Conservation (phyloP, 805 yeast species). For the Pichia membranifaciens region DNA sequence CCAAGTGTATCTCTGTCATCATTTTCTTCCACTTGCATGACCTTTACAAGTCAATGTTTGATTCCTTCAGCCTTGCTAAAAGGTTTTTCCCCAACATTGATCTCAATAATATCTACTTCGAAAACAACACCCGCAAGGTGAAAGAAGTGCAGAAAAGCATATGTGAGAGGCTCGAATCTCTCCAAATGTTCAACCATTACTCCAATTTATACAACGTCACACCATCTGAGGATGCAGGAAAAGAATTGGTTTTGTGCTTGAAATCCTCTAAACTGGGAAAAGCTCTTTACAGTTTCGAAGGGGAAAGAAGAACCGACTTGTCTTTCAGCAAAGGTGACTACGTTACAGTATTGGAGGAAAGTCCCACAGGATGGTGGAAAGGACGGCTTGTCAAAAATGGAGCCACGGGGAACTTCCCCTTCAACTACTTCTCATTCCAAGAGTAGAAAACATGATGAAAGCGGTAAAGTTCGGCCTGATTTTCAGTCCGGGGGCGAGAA, state of each 20-base stretch:
- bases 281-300: slow-evolving; percentile 38
- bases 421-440: slow-evolving; percentile 30
- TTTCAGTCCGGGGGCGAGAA: too few relatives aligned
- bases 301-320: slow-evolving; percentile 37
- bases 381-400: slow-evolving; percentile 37
- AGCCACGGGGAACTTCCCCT: slow-evolving; percentile 39
- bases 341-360: slow-evolving; percentile 34
- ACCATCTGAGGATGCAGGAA: neutral
- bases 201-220: slow-evolving; percentile 9
- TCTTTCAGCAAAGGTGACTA: slow-evolving; percentile 38
- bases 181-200: slow-evolving; percentile 5
- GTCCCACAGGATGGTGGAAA: slow-evolving; percentile 45
- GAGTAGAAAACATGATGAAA: neutral
- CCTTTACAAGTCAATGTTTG: slow-evolving; percentile 25
- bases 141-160: neutral
- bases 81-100: slow-evolving; percentile 9
- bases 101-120: slow-evolving; percentile 1
- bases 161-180: neutral
- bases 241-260: neutral
- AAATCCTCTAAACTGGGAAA: slow-evolving; percentile 22
- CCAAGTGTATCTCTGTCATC: slow-evolving; percentile 30
- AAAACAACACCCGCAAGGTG: neutral
- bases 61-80: slow-evolving; percentile 5
- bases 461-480: too few relatives aligned
- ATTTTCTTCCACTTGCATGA: slow-evolving; percentile 35